A percentile compares a stretch with the other conserved stretches of the same genome.
phyloP scores from a whole-genome alignment of 2,329 filamentous ascomycete genomes.

The Lasiodiplodia citricola region DNA sequence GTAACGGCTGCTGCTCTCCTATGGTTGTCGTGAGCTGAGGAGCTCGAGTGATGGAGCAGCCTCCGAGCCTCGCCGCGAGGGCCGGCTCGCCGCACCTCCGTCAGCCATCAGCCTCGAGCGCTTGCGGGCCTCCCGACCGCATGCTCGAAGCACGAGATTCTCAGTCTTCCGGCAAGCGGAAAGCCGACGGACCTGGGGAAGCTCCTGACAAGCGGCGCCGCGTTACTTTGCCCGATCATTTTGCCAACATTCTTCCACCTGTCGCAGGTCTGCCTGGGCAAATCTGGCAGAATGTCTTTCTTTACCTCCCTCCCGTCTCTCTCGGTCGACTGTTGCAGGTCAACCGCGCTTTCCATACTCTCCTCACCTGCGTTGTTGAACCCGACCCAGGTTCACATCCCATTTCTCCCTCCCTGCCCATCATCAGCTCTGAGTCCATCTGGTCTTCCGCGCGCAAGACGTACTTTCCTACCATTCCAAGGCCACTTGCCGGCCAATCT shows the following conservation, averaged over 20 bases:
- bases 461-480: conserved; percentile 71
- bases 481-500: conserved; percentile 66
- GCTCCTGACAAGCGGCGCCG: conserved; percentile 41
- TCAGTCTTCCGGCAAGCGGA: conserved; percentile 39
- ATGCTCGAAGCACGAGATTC: not conserved
- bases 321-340: conserved; percentile 70
- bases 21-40: conserved; percentile 11
- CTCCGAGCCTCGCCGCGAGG: not conserved
- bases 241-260: conserved; percentile 29
- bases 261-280: conserved; percentile 60
- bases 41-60: conserved; percentile 24
- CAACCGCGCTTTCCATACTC: conserved; percentile 69
- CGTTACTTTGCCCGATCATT: conserved; percentile 32
- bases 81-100: conserved; percentile 14
- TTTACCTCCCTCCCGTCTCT: conserved; percentile 66
- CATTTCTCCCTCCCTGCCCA: conserved; percentile 38
- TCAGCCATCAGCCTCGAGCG: conserved; percentile 6
- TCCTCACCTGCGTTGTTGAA: conserved; percentile 44
- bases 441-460: conserved; percentile 73
- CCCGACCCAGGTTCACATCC: conserved; percentile 40
- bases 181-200: conserved; percentile 36
- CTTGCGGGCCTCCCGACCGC: not conserved
- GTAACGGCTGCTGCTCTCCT: conserved; percentile 9
- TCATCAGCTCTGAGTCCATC: conserved; percentile 67
- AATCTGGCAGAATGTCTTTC: conserved; percentile 74